Base-by-base conservation (phyloP, 192 early-diverging fungal genomes). In the Dispira parvispora region DNA sequence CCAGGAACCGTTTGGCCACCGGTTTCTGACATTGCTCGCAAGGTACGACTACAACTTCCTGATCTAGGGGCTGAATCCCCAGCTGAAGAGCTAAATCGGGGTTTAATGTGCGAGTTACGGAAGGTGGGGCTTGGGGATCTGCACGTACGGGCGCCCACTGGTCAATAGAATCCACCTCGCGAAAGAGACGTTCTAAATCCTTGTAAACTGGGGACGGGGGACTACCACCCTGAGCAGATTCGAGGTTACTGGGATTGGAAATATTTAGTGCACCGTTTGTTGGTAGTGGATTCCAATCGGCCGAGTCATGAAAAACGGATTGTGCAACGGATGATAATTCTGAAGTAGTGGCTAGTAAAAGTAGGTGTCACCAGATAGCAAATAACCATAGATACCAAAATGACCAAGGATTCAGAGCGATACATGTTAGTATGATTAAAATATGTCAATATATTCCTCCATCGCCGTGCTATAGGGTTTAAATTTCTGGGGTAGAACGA, bases 11-110 rank as follows among this genome's bases (percentile, higher is more conserved):
- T 10, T 84, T 74, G 13, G 88, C 62, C 28, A 91, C 64, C 9
- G 83, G 76, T 60, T 84, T 83, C 18, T 73, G 45, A 63, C 89
- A 91, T 14, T 62, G 61, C 21, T 78, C 80, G 68, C 89, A 91
- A 14, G 71, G 73, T 23, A 90, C 82, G 9, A 86, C 65, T 11
- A 82, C 74, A 20, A 78, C 52, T 13, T 84, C 80, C 21, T 90
- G 85, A 43, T 78, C 64, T 65, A 84, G 69, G 45, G 85, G 81
- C 64, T 55, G 53, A 55, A 28, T 55, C 12, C 53, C 53, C 12
- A 55, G 76, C 25, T 55, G 53, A 3, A 13, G 12, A 13, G 28
- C 25, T 3, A 27, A 55, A 12, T 10, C 25, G 16, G 53, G 25
- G 53, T 55, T 55, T 27, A 55, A 27, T 14, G 18, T 55, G 53